phyloP scores from a whole-genome alignment of 2,329 filamentous ascomycete genomes.

The Didymella glomerata region DNA sequence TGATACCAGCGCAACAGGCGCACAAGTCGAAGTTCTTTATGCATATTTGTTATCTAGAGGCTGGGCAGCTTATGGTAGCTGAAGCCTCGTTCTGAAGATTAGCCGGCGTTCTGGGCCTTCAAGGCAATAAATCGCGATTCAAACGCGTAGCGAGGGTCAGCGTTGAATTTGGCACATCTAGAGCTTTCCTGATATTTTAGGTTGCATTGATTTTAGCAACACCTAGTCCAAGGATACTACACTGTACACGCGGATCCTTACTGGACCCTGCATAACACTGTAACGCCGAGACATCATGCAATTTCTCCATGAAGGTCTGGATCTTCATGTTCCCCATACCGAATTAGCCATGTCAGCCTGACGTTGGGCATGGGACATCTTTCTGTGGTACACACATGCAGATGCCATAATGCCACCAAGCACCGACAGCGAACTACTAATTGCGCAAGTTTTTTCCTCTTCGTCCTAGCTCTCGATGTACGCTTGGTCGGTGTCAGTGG shows the following conservation, averaged over 20 bases:
- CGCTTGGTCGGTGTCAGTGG: neutral
- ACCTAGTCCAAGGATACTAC: constrained; percentile 2
- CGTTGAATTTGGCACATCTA: neutral
- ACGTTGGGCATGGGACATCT: neutral
- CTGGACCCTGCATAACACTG: neutral
- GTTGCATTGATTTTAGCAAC: neutral
- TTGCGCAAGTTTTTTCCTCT: neutral
- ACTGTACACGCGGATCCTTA: neutral
- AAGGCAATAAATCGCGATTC: neutral
- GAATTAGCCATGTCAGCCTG: constrained; percentile 1
- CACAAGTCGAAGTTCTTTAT: constrained; percentile 1
- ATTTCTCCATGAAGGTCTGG: neutral
- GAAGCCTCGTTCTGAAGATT: constrained; percentile 6
- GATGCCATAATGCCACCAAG: neutral
- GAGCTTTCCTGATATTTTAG: constrained; percentile 1
- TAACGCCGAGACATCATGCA: neutral
- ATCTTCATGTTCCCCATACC: neutral
- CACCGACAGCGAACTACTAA: neutral
- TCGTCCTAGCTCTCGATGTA: neutral
- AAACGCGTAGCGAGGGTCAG: constrained; percentile 2
- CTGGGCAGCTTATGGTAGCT: neutral
- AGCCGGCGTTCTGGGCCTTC: constrained; percentile 16
- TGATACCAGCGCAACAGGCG: constrained; percentile 18
- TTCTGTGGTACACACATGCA: neutral
- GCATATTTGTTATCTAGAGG: neutral